Conservation (phyloP, 1,284 basidiomycete species). For the Ustilago trichophora region DNA sequence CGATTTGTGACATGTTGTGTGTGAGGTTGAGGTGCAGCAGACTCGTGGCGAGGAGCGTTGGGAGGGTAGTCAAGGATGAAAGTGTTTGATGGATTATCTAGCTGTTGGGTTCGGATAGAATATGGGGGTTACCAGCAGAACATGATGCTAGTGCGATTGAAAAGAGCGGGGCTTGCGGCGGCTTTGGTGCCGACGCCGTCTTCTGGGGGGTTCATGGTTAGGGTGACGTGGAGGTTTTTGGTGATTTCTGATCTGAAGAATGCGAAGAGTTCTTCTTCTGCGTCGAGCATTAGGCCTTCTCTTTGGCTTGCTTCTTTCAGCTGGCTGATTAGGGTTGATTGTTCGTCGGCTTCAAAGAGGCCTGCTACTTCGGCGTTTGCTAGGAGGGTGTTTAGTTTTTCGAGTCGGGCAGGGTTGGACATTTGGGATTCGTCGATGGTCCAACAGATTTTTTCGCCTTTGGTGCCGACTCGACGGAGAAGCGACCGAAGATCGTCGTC, state of each 20-base stretch:
- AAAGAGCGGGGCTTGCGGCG: constrained; percentile 82
- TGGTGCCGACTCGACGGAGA: constrained; percentile 91
- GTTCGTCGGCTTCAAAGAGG: constrained; percentile 86
- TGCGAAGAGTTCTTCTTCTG: constrained; percentile 75
- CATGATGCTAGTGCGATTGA: constrained; percentile 58
- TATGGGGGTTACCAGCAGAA: constrained; percentile 63
- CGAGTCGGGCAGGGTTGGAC: constrained; percentile 95
- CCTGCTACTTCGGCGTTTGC: constrained; percentile 99
- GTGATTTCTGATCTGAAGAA: constrained; percentile 60
- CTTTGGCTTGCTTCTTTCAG: constrained; percentile 98
- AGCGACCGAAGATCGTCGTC: constrained; percentile 96
- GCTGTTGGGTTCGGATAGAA: too few relatives aligned
- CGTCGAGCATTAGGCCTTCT: constrained; percentile 96
- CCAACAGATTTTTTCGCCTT: constrained; percentile 99
- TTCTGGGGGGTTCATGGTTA: constrained; percentile 99
- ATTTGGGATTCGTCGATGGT: constrained; percentile 99
- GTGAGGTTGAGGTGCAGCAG: too few relatives aligned
- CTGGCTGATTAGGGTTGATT: constrained; percentile 94
- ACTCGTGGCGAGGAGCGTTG: too few relatives aligned
- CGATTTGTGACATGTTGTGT: too few relatives aligned
- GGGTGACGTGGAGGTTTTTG: constrained; percentile 70
- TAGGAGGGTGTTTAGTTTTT: constrained; percentile 96
- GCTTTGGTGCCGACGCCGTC: constrained; percentile 93
- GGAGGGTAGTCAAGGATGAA: too few relatives aligned
- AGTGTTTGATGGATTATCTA: too few relatives aligned